Percentiles rank a stretch among this genome's conserved stretches.
These are phyloP conservation scores for Sclerotiophoma versabilis DNA, from an alignment of 2,329 filamentous ascomycete species.

Conservation along the genomic window DNA sequence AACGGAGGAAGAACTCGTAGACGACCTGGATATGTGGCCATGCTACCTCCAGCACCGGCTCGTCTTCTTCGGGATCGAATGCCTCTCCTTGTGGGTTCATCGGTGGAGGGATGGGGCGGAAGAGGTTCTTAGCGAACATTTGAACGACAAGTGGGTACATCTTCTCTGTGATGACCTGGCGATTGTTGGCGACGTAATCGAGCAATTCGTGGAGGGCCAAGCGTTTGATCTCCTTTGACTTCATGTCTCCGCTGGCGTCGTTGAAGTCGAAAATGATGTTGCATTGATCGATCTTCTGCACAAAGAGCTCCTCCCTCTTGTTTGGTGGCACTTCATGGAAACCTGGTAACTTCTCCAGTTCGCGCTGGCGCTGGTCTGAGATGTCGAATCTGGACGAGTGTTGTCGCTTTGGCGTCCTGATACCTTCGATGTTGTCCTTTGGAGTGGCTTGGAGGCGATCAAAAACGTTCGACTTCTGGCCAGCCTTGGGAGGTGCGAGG, in stretches of 20 bases:
- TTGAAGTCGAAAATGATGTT: constrained; percentile 99
- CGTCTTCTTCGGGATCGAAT: constrained; percentile 97
- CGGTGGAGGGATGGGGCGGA: constrained; percentile 93
- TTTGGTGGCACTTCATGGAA: constrained; percentile 98
- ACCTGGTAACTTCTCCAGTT: constrained; percentile 94
- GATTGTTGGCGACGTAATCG: constrained; percentile 98
- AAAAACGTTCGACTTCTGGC: constrained; percentile 86
- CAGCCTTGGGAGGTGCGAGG: constrained; percentile 89
- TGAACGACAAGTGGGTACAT: constrained; percentile 99
- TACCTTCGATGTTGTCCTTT: constrained; percentile 94
- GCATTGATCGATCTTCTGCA: constrained; percentile 99
- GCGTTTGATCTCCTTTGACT: constrained; percentile 99
- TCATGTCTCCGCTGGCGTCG: constrained; percentile 97
- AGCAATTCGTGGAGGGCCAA: constrained; percentile 93
- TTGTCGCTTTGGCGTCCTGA: constrained; percentile 93
- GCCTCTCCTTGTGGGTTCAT: constrained; percentile 98
- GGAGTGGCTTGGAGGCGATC: constrained; percentile 91
- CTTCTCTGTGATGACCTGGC: constrained; percentile 96
- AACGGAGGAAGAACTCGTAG: constrained; percentile 98
- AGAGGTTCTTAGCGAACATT: constrained; percentile 99
- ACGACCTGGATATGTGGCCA: constrained; percentile 99
- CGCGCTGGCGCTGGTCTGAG: constrained; percentile 84
- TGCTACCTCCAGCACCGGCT: constrained; percentile 95
- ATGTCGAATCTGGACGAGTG: constrained; percentile 98
- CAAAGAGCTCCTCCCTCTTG: constrained; percentile 93